A percentile compares a stretch with the other conserved stretches of the same genome.
phyloP scores from a whole-genome alignment of 192 early-diverging fungal species.

The Backusella macrospora region DNA sequence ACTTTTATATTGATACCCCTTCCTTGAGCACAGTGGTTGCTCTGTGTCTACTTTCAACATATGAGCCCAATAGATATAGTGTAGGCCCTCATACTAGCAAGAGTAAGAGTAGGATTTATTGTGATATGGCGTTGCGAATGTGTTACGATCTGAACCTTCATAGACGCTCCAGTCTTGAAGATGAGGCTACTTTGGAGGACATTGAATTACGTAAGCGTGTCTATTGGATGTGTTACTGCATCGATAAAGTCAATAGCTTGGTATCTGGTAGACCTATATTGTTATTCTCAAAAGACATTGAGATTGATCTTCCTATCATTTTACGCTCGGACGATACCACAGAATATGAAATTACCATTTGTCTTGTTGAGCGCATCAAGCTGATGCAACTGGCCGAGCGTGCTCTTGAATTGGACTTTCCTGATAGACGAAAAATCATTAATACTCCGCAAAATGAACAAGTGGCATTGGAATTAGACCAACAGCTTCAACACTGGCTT shows the following conservation, averaged over 20 bases:
- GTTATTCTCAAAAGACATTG: conserved; percentile 19
- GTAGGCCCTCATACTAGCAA: not conserved
- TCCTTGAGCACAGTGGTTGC: conserved; percentile 25
- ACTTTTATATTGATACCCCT: conserved; percentile 12
- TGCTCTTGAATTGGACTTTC: conserved; percentile 9
- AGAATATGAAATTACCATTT: conserved; percentile 25
- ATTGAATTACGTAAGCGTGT: conserved; percentile 35
- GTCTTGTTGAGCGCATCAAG: conserved; percentile 24
- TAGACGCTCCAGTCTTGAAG: not conserved
- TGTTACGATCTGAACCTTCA: conserved; percentile 25
- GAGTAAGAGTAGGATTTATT: conserved; percentile 13
- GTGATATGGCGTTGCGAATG: conserved; percentile 35
- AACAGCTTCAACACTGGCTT: conserved; percentile 32
- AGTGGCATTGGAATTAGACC: conserved; percentile 7
- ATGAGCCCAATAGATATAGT: conserved; percentile 25
- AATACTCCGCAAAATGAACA: conserved; percentile 15
- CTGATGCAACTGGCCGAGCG: conserved; percentile 38
- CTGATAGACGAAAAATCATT: conserved; percentile 13
- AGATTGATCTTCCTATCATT: conserved; percentile 26
- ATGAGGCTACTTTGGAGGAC: not conserved
- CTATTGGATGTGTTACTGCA: conserved; percentile 39
- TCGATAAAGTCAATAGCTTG: conserved; percentile 35
- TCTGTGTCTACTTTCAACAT: conserved; percentile 26
- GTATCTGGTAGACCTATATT: conserved; percentile 14
- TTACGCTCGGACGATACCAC: conserved; percentile 34